These are phyloP conservation scores for Corchorus olitorius DNA, from an alignment of 345 rosid genomes.

Conservation along the genomic window DNA sequence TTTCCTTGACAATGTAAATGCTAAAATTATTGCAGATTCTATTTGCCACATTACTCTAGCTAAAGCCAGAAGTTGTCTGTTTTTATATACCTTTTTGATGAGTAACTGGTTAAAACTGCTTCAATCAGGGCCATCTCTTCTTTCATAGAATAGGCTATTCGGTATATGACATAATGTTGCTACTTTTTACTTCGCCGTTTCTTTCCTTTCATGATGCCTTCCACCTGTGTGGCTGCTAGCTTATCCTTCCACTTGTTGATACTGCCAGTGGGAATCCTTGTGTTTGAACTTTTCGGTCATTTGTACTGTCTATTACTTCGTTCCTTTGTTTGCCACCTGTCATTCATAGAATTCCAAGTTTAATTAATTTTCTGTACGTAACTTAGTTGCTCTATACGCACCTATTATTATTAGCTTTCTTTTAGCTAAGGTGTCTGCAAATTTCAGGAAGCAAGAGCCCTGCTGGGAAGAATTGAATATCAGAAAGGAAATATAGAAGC, in stretches of 20 bases:
- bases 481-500: conserved; percentile 83
- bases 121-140: not conserved
- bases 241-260: not conserved
- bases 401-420: not conserved
- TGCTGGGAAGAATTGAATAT: conserved; percentile 83
- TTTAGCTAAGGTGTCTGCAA: conserved; percentile 18
- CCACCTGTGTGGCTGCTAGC: conserved; percentile 8
- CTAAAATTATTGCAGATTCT: not conserved
- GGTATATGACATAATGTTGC: not conserved
- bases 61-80: not conserved
- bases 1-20: not conserved
- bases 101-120: conserved; percentile 5
- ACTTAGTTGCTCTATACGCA: conserved; percentile 6
- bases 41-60: not conserved
- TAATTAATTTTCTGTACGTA: not conserved
- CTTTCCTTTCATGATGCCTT: not conserved
- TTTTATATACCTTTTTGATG: not conserved
- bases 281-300: not conserved
- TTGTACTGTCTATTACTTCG: not conserved
- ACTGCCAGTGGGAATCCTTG: not conserved
- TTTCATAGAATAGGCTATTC: not conserved
- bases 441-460: conserved; percentile 81
- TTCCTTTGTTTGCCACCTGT: not conserved
- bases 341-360: not conserved
- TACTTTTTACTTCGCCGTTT: not conserved